phyloP scores from a whole-genome alignment of 306 rosid genomes.

The Quercus alba region DNA sequence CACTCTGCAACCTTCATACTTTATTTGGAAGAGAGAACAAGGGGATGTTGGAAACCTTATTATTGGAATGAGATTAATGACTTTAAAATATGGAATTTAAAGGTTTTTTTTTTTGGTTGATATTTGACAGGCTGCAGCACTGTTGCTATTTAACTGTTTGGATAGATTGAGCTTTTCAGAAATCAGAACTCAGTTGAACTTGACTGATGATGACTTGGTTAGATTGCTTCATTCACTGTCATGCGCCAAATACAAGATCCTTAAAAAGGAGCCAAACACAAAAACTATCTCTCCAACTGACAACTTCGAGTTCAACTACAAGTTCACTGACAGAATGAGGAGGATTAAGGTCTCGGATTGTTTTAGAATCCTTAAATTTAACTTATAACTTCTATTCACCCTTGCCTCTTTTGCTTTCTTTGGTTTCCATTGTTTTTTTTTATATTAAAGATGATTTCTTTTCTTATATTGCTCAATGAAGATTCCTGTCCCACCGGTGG shows the following conservation, averaged over 20 bases:
- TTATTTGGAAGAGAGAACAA: neutral
- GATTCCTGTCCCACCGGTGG: conserved; percentile 84
- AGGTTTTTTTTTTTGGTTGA: too few species aligned
- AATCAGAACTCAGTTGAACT: conserved; percentile 70
- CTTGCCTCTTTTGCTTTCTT: neutral
- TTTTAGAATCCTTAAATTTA: neutral
- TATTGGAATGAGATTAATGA: neutral
- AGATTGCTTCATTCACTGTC: conserved; percentile 81
- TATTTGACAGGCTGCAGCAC: conserved; percentile 84
- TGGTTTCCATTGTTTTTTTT: neutral
- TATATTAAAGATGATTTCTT: neutral
- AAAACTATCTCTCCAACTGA: conserved; percentile 54
- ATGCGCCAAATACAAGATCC: conserved; percentile 80
- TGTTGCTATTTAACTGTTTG: conserved; percentile 70
- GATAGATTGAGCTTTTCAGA: conserved; percentile 76
- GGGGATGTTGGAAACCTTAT: neutral
- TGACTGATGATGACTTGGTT: conserved; percentile 61
- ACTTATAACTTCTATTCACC: neutral
- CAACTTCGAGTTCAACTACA: conserved; percentile 63
- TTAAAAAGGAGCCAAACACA: conserved; percentile 63
- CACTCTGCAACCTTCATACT: neutral
- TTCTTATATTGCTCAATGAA: conserved; percentile 15
- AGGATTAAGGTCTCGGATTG: conserved; percentile 62
- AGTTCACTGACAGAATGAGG: conserved; percentile 79
- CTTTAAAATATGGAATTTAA: too few species aligned